A percentile compares a stretch with the other conserved stretches of the same genome.
phyloP scores from a whole-genome alignment of 2,329 filamentous ascomycete genomes.

The Ophiobolus disseminans region DNA sequence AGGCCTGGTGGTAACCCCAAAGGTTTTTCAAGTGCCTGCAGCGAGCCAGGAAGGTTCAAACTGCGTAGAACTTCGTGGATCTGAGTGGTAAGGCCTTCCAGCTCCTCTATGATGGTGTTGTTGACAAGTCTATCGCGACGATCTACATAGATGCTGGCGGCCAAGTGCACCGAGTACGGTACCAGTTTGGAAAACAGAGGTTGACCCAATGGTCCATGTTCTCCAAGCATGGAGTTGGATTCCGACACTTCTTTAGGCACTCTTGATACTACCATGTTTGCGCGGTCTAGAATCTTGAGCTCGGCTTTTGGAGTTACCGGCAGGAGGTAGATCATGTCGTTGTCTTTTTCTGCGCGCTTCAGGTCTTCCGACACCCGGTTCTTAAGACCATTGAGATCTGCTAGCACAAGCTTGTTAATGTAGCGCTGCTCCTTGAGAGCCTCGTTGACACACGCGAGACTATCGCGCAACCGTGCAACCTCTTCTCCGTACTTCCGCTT shows the following conservation, averaged over 20 bases:
- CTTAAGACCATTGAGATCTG: constrained; percentile 84
- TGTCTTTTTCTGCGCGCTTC: constrained; percentile 93
- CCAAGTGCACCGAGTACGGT: constrained; percentile 93
- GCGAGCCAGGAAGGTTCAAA: constrained; percentile 85
- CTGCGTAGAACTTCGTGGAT: constrained; percentile 81
- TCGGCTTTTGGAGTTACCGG: constrained; percentile 88
- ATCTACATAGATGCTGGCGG: constrained; percentile 94
- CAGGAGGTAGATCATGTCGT: constrained; percentile 92
- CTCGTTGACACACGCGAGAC: constrained; percentile 81
- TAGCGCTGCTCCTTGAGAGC: constrained; percentile 84
- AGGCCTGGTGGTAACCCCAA: constrained; percentile 85
- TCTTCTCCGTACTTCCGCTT: constrained; percentile 96
- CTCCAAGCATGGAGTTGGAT: constrained; percentile 80
- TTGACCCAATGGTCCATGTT: constrained; percentile 79
- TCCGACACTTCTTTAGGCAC: constrained; percentile 83
- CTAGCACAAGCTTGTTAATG: constrained; percentile 80
- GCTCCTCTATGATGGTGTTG: constrained; percentile 81
- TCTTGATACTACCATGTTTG: constrained; percentile 83
- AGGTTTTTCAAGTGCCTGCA: constrained; percentile 94
- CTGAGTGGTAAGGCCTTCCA: constrained; percentile 80
- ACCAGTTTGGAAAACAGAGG: constrained; percentile 91
- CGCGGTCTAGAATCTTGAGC: constrained; percentile 82
- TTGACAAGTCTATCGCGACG: constrained; percentile 89
- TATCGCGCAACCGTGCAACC: constrained; percentile 83
- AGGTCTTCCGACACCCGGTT: constrained; percentile 83